phyloP scores from a whole-genome alignment of 2,329 filamentous ascomycete species.

The Talaromyces verruculosus region DNA sequence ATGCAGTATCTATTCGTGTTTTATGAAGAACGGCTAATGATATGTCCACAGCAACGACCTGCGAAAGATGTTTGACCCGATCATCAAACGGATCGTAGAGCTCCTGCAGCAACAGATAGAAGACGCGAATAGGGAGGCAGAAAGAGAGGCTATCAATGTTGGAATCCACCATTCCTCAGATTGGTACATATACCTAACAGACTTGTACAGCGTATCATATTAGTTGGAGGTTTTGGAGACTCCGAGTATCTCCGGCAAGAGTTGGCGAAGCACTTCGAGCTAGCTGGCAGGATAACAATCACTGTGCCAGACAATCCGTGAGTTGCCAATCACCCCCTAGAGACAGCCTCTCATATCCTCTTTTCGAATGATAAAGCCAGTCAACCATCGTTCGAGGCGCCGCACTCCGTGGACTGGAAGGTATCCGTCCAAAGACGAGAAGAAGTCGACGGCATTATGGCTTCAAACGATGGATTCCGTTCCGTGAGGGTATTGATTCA shows the following conservation, averaged over 20 bases:
- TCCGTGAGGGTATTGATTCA: not conserved
- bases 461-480: not conserved
- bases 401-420: not conserved
- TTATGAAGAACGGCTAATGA: not conserved
- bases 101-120: conserved; percentile 20
- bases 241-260: conserved; percentile 22
- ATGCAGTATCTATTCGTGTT: not conserved
- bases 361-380: not conserved
- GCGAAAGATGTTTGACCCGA: conserved; percentile 20
- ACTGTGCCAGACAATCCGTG: conserved; percentile 1
- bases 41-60: conserved; percentile 18
- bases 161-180: not conserved
- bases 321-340: not conserved
- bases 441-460: not conserved
- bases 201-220: conserved; percentile 21
- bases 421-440: not conserved
- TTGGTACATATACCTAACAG: not conserved
- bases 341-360: not conserved
- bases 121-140: conserved; percentile 13
- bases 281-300: not conserved
- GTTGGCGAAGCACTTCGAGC: conserved; percentile 9
- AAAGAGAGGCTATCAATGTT: conserved; percentile 17
- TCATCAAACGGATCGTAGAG: conserved; percentile 18
- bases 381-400: not conserved
- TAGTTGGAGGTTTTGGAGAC: conserved; percentile 24